Evolutionary conservation across 2,329 filamentous ascomycete species (phyloP), one percentile per base, ranked within the genome.

Genomic region (Aspergillus flavus): DNA sequence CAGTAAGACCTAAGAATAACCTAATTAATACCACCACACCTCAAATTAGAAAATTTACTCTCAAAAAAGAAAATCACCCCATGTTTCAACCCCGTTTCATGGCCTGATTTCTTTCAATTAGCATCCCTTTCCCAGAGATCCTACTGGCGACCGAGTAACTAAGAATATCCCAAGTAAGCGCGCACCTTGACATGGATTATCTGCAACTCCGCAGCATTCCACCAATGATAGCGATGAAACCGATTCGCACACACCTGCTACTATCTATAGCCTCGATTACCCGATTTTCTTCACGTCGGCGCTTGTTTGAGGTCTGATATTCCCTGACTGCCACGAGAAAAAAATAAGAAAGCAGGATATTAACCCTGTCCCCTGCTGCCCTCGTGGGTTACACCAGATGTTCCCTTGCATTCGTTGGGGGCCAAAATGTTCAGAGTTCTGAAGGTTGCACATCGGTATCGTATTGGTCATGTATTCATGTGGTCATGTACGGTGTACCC

Each of bases 41-140:
- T 19, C 57, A 60, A 55, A 55, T 50, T 64, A 60, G 60, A 48
- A 57, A 52, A 57, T 46, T 48, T 54, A 53, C 46, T 19, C 6
- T 21, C 16, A n/a, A 54, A 55, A 60, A 23, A 60, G 34, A 32
- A 41, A 41, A 10, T 12, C 56, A 46, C 19, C 28, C 19, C 30
- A 46, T 56, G 64, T 61, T 64, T 62, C 57, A 62, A 26, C 46
- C 56, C 57, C 52, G 62, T 66, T 62, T 64, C 62, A 64, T 46
- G 53, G 34, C 28, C 60, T 58, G 50, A 61, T 52, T 39, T 2
- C 10, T 57, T 41, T 21, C 34, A 54, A 64, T 66, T 62, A 61
- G 50, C 57, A 66, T 62, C 41, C 59, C 62, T 52, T 59, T 52
- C 30, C 28, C 30, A 26, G n/a, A 39, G 14, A 39, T 61, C 58